Conservation (phyloP, 1,284 basidiomycete genomes). For the Leccinum laetum region DNA sequence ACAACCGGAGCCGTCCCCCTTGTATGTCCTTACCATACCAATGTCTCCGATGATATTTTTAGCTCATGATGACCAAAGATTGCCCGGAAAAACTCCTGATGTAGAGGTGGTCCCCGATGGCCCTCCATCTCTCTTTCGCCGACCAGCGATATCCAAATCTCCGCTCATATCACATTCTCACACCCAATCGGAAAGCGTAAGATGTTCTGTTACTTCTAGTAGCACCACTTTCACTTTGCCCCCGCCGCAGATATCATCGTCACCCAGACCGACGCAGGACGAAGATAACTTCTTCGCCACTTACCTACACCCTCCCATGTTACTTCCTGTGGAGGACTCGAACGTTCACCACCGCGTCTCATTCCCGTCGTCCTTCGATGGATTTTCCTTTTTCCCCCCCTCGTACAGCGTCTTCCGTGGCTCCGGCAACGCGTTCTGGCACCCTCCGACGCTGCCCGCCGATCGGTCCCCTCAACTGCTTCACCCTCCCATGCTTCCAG, state of each 20-base stretch:
- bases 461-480: too few relatives aligned
- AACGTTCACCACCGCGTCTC: too few relatives aligned
- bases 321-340: too few relatives aligned
- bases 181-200: conserved; percentile 44
- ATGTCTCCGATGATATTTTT: conserved; percentile 14
- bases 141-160: conserved; percentile 37
- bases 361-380: too few relatives aligned
- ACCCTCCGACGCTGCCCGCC: too few relatives aligned
- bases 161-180: conserved; percentile 42
- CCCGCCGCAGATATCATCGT: conserved; percentile 23
- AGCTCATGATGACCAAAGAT: conserved; percentile 17
- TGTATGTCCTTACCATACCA: conserved; percentile 17
- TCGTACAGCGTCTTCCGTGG: too few relatives aligned
- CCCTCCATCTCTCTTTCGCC: conserved; percentile 34
- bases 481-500: too few relatives aligned
- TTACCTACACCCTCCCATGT: too few relatives aligned
- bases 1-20: conserved; percentile 15
- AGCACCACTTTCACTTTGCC: conserved; percentile 8
- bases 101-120: conserved; percentile 24
- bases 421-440: too few relatives aligned
- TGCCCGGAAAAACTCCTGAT: conserved; percentile 15
- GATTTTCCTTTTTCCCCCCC: too few relatives aligned
- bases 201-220: conserved; percentile 14
- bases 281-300: too few relatives aligned
- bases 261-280: conserved; percentile 29